These are phyloP conservation scores for Ceratopteris richardii DNA, from an alignment of 75 land plant species.

Conservation along the genomic window DNA sequence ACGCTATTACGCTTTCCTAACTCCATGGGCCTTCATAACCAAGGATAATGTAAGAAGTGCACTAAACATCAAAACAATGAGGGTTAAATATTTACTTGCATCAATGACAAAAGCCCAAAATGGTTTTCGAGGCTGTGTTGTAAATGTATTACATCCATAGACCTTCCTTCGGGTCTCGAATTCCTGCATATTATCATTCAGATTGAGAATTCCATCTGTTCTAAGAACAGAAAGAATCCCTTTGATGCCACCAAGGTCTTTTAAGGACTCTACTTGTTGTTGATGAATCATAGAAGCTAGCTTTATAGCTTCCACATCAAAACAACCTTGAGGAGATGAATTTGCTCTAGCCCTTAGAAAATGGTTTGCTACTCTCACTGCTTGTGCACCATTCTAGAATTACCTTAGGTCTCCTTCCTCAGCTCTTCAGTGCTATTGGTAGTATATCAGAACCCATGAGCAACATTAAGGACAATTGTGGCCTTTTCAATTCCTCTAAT, in stretches of 20 bases:
- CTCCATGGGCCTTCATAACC: constrained; percentile 42
- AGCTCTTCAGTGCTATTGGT: no score
- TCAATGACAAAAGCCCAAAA: constrained; percentile 42
- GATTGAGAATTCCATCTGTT: constrained; percentile 2
- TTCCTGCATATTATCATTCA: constrained; percentile 14
- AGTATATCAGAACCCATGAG: no score
- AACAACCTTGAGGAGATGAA: constrained; percentile 35
- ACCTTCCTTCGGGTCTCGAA: constrained; percentile 31
- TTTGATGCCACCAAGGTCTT: constrained; percentile 45
- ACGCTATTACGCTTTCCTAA: constrained; percentile 57
- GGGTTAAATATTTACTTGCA: constrained; percentile 37
- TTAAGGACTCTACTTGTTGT: constrained; percentile 36
- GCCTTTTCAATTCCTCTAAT: no score
- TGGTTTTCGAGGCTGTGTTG: constrained; percentile 52
- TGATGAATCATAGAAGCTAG: constrained; percentile 68
- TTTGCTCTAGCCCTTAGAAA: neutral
- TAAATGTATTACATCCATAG: constrained; percentile 52
- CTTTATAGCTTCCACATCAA: constrained; percentile 57
- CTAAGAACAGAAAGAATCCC: constrained; percentile 43
- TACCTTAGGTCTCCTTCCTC: no score
- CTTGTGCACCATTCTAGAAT: no score
- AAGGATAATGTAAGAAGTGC: constrained; percentile 44
- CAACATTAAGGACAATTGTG: no score
- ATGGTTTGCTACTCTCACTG: no score
- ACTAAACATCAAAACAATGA: constrained; percentile 41